Conservation (phyloP, 148 eudicot genomes). For the Spergularia marina region DNA sequence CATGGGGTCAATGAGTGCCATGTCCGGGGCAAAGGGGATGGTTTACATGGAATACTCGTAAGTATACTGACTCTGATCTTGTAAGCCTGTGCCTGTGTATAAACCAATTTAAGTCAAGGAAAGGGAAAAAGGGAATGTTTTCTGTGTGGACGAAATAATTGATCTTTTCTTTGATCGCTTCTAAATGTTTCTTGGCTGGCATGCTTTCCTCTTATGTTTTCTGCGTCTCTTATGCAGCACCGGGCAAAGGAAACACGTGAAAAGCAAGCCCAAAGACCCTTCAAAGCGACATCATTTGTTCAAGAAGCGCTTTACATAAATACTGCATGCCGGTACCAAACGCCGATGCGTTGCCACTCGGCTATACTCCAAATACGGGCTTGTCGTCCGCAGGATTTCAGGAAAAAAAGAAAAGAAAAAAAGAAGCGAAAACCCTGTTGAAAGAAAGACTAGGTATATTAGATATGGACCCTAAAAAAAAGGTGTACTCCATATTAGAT, state of each 20-base stretch:
- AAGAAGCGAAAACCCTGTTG: too few species aligned
- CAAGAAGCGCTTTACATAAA: slow-evolving; percentile 66
- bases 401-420: too few species aligned
- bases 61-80: slow-evolving; percentile 10
- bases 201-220: background rate
- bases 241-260: slow-evolving; percentile 50
- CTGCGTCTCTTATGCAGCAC: slow-evolving; percentile 41
- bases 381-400: too few species aligned
- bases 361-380: too few species aligned
- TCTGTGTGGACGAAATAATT: background rate
- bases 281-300: slow-evolving; percentile 71
- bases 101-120: background rate
- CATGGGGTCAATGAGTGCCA: slow-evolving; percentile 85
- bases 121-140: background rate
- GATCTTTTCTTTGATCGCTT: background rate
- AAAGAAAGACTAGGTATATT: too few species aligned
- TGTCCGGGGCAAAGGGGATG: slow-evolving; percentile 93
- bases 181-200: background rate
- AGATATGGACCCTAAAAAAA: too few species aligned
- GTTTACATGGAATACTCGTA: slow-evolving; percentile 93
- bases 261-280: slow-evolving; percentile 86
- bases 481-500: too few species aligned
- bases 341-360: too few species aligned
- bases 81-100: background rate
- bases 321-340: background rate